Conservation (phyloP, 208 protist species). For the Leishmania gerbilli region DNA sequence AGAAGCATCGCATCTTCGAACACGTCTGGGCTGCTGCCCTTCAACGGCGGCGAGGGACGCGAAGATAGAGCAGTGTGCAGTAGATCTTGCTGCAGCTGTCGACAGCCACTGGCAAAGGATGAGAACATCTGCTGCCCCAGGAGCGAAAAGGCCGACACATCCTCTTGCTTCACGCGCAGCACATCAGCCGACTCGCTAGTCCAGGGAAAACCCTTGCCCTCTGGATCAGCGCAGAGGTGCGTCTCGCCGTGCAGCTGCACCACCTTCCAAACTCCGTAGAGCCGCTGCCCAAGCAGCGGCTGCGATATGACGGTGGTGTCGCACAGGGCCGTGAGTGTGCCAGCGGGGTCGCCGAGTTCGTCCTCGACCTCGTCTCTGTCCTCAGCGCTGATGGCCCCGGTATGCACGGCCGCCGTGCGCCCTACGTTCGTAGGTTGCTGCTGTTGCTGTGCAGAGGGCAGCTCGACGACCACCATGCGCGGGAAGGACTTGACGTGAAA, state of each 20-base stretch:
- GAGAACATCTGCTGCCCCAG: conserved; percentile 4
- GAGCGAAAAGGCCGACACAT: conserved; percentile 2
- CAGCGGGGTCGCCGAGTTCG: conserved; percentile 16
- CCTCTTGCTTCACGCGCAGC: conserved; percentile 11
- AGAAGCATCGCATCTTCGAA: conserved; percentile 4
- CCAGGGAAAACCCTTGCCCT: conserved; percentile 46
- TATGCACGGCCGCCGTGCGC: background rate
- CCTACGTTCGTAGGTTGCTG: background rate
- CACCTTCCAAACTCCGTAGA: conserved; percentile 34
- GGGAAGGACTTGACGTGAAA: conserved; percentile 65
- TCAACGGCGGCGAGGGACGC: conserved; percentile 15
- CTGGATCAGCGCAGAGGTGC: conserved; percentile 34
- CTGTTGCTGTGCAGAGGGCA: conserved; percentile 8
- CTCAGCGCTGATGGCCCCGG: background rate
- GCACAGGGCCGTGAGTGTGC: conserved; percentile 1
- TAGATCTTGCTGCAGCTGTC: conserved; percentile 4
- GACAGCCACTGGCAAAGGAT: conserved; percentile 7
- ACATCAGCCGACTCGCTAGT: conserved; percentile 7
- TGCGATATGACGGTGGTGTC: conserved; percentile 4
- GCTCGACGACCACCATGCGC: conserved; percentile 51
- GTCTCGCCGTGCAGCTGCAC: conserved; percentile 42
- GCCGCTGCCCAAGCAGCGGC: conserved; percentile 4
- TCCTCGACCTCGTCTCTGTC: conserved; percentile 2
- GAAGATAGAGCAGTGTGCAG: conserved; percentile 2
- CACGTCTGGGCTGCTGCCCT: conserved; percentile 12